phyloP scores from a whole-genome alignment of 495 filamentous ascomycete genomes.

The Aspergillus hancockii region DNA sequence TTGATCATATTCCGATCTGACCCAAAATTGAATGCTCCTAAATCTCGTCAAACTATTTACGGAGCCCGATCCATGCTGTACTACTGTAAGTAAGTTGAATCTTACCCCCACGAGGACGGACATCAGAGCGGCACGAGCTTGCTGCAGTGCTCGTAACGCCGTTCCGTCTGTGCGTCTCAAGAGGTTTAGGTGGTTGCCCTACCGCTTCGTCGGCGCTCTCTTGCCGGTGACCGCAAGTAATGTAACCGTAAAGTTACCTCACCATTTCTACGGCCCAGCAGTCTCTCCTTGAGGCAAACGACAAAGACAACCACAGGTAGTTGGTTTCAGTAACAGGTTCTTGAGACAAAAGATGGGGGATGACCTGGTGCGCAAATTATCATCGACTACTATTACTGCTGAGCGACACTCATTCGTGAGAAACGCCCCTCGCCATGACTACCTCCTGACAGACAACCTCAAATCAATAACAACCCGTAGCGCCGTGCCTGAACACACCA shows the following conservation, averaged over 20 bases:
- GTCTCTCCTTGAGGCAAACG: neutral
- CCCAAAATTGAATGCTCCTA: neutral
- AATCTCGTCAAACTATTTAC: neutral
- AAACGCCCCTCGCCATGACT: neutral
- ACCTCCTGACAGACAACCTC: neutral
- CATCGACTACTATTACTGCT: neutral
- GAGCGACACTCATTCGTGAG: neutral
- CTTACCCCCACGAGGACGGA: constrained; percentile 1
- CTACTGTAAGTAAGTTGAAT: neutral
- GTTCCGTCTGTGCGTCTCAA: neutral
- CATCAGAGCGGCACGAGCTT: neutral
- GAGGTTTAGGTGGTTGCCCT: neutral
- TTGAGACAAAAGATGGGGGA: neutral
- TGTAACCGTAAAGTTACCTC: neutral
- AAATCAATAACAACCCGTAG: neutral
- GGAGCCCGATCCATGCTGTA: neutral
- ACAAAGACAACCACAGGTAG: neutral
- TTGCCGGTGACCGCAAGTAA: neutral
- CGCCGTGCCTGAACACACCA: constrained; percentile 2
- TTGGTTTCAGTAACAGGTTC: neutral
- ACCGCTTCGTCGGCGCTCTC: constrained; percentile 1
- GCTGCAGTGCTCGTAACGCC: neutral
- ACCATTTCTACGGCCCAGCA: neutral
- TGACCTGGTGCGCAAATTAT: constrained; percentile 1
- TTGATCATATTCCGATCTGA: neutral